These are phyloP conservation scores for Leptodermis oblonga DNA, from an alignment of 257 asterid genomes.

Conservation along the genomic window DNA sequence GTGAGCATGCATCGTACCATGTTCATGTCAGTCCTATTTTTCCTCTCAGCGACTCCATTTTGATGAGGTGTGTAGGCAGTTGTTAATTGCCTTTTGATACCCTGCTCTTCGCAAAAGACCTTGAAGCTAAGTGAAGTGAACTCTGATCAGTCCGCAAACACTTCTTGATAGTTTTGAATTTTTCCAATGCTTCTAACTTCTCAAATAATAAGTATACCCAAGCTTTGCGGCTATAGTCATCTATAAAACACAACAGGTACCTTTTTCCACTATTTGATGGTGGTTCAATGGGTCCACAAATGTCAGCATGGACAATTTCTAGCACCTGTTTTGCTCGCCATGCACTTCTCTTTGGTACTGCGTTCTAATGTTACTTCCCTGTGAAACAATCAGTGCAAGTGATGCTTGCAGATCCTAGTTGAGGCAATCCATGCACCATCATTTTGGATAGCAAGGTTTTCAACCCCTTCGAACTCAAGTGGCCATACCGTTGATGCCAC, in stretches of 20 bases:
- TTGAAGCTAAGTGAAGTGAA: not conserved
- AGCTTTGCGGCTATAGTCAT: slow-evolving; percentile 1
- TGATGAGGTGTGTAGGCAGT: slow-evolving; percentile 7
- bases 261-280: not conserved
- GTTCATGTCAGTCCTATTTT: not conserved
- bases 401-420: not conserved
- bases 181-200: not conserved
- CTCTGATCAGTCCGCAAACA: slow-evolving; percentile 6
- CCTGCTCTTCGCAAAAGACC: not conserved
- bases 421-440: not conserved
- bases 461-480: not conserved
- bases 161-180: not conserved
- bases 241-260: slow-evolving; percentile 3
- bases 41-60: not conserved
- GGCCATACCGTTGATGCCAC: not conserved
- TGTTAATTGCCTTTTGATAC: slow-evolving; percentile 9
- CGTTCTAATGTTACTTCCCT: not conserved
- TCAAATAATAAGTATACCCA: not conserved
- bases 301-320: not conserved
- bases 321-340: not conserved
- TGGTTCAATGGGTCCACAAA: slow-evolving; percentile 5
- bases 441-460: not conserved
- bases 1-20: not conserved
- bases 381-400: not conserved
- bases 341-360: not conserved